phyloP scores from a whole-genome alignment of 1,139 yeast species.

The Sugiyamaella xylanicola region DNA sequence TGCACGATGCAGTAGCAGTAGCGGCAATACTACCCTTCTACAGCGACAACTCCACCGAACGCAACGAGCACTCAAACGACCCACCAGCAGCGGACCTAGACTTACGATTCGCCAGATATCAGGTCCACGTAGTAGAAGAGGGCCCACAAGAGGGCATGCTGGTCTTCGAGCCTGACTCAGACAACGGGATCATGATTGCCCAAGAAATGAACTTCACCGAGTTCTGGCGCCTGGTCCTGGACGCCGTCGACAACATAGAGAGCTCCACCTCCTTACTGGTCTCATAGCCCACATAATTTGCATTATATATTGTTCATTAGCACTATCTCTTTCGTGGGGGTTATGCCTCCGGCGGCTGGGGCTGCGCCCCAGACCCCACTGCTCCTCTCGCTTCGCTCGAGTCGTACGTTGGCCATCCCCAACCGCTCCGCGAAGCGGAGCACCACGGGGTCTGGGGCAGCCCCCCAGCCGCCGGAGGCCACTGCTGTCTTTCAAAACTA shows the following conservation, averaged over 20 bases:
- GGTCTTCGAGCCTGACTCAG: conserved; percentile 37
- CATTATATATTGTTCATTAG: neutral
- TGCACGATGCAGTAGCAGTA: conserved; percentile 80
- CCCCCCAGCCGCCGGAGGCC: neutral
- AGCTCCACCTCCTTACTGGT: conserved; percentile 6
- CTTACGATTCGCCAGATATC: conserved; percentile 43
- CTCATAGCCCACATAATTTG: neutral
- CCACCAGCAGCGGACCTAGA: conserved; percentile 32
- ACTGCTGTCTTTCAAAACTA: neutral
- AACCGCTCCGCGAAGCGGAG: too few species aligned
- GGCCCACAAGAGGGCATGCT: conserved; percentile 40
- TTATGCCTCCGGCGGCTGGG: conserved; percentile 1
- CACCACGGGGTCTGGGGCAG: neutral
- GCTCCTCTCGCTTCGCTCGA: neutral
- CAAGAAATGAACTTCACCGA: conserved; percentile 48
- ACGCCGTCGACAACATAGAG: conserved; percentile 45
- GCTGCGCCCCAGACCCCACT: neutral
- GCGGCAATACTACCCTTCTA: conserved; percentile 57
- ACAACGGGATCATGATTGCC: conserved; percentile 51
- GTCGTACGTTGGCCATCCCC: too few species aligned
- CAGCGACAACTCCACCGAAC: conserved; percentile 32
- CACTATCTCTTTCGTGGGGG: neutral
- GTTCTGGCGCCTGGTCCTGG: conserved; percentile 57
- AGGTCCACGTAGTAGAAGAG: conserved; percentile 43
- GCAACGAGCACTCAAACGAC: conserved; percentile 29